A percentile compares a stretch with the other conserved stretches of the same genome.
Conservation (phyloP, 768 basidiomycete species). For the Hirschioporus abietinus region DNA sequence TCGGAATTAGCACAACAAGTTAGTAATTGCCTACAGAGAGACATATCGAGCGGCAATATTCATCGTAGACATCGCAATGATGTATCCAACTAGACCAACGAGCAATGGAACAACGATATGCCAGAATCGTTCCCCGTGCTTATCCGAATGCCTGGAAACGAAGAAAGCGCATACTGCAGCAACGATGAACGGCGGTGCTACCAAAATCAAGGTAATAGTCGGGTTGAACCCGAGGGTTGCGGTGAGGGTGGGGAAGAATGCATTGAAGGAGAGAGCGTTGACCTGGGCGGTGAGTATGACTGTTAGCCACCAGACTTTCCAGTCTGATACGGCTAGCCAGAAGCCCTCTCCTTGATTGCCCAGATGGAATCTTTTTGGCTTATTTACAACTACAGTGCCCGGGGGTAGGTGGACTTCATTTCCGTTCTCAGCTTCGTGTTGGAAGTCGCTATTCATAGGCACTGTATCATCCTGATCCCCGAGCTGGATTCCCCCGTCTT, state of each 20-base stretch:
- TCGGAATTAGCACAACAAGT: not conserved
- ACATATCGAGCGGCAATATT: slow-evolving; percentile 28
- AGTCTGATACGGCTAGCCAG: slow-evolving; percentile 29
- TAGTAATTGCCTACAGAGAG: slow-evolving; percentile 11
- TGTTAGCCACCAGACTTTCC: slow-evolving; percentile 33
- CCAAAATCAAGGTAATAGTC: slow-evolving; percentile 31
- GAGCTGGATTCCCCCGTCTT: not conserved
- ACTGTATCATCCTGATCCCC: not conserved
- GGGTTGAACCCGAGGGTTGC: slow-evolving; percentile 26
- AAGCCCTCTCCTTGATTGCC: slow-evolving; percentile 22
- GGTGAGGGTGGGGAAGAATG: slow-evolving; percentile 29
- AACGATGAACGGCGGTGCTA: slow-evolving; percentile 28
- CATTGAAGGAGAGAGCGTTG: slow-evolving; percentile 26
- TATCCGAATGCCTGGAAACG: slow-evolving; percentile 33
- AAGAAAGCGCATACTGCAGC: slow-evolving; percentile 25
- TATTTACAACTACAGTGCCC: not conserved
- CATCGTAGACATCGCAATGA: slow-evolving; percentile 24
- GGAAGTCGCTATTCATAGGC: not conserved
- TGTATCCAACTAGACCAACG: slow-evolving; percentile 31
- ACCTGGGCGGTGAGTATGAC: slow-evolving; percentile 27
- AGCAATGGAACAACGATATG: slow-evolving; percentile 28
- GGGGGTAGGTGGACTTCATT: not conserved
- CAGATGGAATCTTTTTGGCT: not conserved
- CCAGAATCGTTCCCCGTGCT: slow-evolving; percentile 34
- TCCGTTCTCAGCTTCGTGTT: not conserved